phyloP scores from a whole-genome alignment of 2,329 filamentous ascomycete species.

The Paecilomyces fulvus region DNA sequence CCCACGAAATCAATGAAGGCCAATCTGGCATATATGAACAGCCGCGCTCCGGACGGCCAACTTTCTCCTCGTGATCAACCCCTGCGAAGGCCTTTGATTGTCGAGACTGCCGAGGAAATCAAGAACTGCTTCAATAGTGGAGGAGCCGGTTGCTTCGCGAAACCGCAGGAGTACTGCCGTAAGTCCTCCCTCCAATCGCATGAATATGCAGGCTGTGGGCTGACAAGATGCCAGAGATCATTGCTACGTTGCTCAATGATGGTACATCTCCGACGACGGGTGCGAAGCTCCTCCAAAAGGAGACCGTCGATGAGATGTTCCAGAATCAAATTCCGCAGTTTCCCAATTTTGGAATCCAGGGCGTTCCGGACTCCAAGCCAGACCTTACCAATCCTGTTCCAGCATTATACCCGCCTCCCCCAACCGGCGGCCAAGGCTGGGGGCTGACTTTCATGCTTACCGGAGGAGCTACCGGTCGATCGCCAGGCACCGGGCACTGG shows the following conservation, averaged over 20 bases:
- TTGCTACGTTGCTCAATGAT: slow-evolving; percentile 56
- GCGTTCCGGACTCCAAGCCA: slow-evolving; percentile 41
- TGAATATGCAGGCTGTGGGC: neutral
- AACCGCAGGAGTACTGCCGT: slow-evolving; percentile 54
- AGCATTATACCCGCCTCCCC: slow-evolving; percentile 43
- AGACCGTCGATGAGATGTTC: slow-evolving; percentile 57
- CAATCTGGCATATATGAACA: slow-evolving; percentile 51
- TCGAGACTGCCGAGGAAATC: slow-evolving; percentile 36
- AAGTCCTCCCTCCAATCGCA: slow-evolving; percentile 14
- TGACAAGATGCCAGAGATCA: slow-evolving; percentile 38
- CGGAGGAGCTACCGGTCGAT: slow-evolving; percentile 45
- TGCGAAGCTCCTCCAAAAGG: slow-evolving; percentile 44
- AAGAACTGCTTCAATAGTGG: slow-evolving; percentile 48
- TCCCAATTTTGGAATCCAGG: slow-evolving; percentile 44
- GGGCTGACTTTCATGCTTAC: slow-evolving; percentile 52
- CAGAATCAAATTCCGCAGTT: slow-evolving; percentile 52
- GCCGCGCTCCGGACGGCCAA: slow-evolving; percentile 39
- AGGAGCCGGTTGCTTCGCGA: slow-evolving; percentile 54
- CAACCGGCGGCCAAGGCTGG: slow-evolving; percentile 53
- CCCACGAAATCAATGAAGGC: slow-evolving; percentile 46
- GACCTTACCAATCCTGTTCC: slow-evolving; percentile 40
- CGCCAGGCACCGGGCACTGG: slow-evolving; percentile 47
- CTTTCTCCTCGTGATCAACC: slow-evolving; percentile 42
- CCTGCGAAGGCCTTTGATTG: slow-evolving; percentile 40
- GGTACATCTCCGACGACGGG: slow-evolving; percentile 53